Percentiles rank a stretch among this genome's conserved stretches.
Conservation (phyloP, 1,139 yeast genomes). For the Geotrichum phurueaensis region DNA sequence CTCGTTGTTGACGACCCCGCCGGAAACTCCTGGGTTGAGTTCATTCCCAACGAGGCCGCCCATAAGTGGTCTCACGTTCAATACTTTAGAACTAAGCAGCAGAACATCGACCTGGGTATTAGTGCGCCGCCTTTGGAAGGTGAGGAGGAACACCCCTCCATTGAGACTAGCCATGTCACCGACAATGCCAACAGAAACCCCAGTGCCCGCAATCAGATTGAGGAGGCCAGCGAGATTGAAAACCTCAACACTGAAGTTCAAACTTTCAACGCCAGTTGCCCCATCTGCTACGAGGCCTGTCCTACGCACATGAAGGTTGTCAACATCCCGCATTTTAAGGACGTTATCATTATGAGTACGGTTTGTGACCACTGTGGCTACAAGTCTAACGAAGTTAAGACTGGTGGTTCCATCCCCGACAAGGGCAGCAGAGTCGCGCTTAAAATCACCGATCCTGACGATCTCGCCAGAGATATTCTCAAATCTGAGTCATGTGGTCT, state of each 20-base stretch:
- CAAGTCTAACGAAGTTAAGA: conserved; percentile 94
- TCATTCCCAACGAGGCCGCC: conserved; percentile 76
- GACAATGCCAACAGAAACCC: conserved; percentile 26
- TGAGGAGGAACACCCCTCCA: conserved; percentile 31
- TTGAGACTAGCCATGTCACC: conserved; percentile 39
- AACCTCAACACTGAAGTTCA: conserved; percentile 85
- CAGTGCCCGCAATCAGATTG: conserved; percentile 26
- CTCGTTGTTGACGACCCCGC: conserved; percentile 87
- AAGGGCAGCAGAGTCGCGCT: conserved; percentile 73
- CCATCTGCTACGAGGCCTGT: conserved; percentile 70
- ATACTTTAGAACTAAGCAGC: conserved; percentile 81
- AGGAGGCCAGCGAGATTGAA: conserved; percentile 66
- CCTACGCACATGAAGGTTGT: conserved; percentile 96
- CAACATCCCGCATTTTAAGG: conserved; percentile 95
- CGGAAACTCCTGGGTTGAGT: conserved; percentile 96
- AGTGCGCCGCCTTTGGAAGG: conserved; percentile 67
- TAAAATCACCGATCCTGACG: conserved; percentile 83
- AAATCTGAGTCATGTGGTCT: conserved; percentile 92
- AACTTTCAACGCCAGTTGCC: conserved; percentile 87
- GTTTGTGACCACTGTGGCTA: conserved; percentile 90
- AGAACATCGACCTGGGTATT: conserved; percentile 81
- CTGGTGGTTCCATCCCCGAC: conserved; percentile 94
- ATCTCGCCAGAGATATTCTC: conserved; percentile 86
- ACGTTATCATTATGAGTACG: conserved; percentile 94
- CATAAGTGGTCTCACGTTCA: conserved; percentile 89